Conservation (phyloP, 371 early-diverging fungal genomes). For the Actinomortierella wolfii region DNA sequence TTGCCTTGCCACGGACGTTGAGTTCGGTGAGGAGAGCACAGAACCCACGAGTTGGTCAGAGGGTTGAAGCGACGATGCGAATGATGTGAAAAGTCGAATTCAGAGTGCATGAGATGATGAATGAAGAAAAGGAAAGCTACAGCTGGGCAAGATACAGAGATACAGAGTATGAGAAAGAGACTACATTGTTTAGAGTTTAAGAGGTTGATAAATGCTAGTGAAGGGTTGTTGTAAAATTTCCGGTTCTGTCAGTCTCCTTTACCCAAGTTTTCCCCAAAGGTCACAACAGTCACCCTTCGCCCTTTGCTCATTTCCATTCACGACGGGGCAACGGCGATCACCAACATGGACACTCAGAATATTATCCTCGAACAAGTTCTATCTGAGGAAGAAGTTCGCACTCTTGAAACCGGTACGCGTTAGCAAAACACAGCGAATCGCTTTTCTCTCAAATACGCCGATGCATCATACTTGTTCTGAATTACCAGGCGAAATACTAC, state of each 20-base stretch:
- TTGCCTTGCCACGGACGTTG: conserved; percentile 94
- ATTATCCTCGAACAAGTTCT: conserved; percentile 35
- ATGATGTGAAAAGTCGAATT: conserved; percentile 70
- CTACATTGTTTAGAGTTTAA: too few species aligned
- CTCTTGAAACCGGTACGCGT: conserved; percentile 36
- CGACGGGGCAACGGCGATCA: background rate
- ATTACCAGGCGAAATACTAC: too few species aligned
- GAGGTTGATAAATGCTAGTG: too few species aligned
- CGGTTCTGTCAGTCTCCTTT: too few species aligned
- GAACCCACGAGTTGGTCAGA: conserved; percentile 85
- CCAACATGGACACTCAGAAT: background rate
- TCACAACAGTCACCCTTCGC: too few species aligned
- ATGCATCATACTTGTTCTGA: too few species aligned
- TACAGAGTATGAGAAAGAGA: too few species aligned
- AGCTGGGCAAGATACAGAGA: too few species aligned
- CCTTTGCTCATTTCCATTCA: conserved; percentile 1
- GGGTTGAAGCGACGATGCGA: conserved; percentile 92
- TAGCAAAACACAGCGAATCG: too few species aligned
- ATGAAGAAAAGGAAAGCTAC: background rate
- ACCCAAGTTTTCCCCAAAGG: background rate
- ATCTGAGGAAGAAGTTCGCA: conserved; percentile 25
- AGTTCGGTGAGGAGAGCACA: conserved; percentile 94
- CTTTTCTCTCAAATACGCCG: too few species aligned
- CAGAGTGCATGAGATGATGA: background rate
- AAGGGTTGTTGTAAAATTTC: background rate